A percentile compares a stretch with the other conserved stretches of the same genome.
phyloP scores from a whole-genome alignment of 140 eudicot genomes.

The Senecio squalidus region DNA sequence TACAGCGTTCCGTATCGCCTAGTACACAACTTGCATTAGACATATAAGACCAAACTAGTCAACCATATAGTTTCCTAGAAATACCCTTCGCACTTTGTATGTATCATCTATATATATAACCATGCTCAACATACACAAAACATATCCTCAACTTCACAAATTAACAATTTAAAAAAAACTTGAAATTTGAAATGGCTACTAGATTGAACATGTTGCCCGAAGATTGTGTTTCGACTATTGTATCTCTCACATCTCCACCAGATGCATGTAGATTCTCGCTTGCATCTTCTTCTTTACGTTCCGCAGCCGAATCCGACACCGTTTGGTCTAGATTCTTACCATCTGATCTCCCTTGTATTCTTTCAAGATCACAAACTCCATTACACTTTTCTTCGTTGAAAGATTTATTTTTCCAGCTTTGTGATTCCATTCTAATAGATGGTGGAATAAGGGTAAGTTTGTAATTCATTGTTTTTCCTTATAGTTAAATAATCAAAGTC shows the following conservation, averaged over 20 bases:
- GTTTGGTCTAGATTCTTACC: constrained; percentile 62
- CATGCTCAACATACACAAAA: not conserved
- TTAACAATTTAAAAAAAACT: not conserved
- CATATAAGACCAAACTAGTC: constrained; percentile 12
- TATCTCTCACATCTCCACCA: constrained; percentile 51
- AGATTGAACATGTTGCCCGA: constrained; percentile 39
- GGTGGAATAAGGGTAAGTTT: constrained; percentile 56
- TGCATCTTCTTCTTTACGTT: constrained; percentile 29
- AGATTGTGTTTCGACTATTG: constrained; percentile 47
- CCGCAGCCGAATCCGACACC: constrained; percentile 45
- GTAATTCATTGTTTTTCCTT: not conserved
- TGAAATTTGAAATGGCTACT: constrained; percentile 14
- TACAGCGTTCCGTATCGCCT: constrained; percentile 8
- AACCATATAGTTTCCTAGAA: constrained; percentile 16
- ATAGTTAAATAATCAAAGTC: not conserved
- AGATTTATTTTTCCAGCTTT: constrained; percentile 40
- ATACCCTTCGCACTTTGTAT: not conserved
- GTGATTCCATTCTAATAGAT: constrained; percentile 50
- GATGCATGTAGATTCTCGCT: constrained; percentile 43
- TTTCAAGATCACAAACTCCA: constrained; percentile 34
- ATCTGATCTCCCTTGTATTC: constrained; percentile 31
- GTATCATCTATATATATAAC: not conserved
- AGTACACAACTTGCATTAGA: constrained; percentile 9
- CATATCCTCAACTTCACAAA: not conserved
- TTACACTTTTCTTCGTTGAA: constrained; percentile 38